Evolutionary conservation across 1,139 yeast genomes (phyloP), one percentile per base, ranked within the genome.

Genomic region (Sugiyamaella pinicola): DNA sequence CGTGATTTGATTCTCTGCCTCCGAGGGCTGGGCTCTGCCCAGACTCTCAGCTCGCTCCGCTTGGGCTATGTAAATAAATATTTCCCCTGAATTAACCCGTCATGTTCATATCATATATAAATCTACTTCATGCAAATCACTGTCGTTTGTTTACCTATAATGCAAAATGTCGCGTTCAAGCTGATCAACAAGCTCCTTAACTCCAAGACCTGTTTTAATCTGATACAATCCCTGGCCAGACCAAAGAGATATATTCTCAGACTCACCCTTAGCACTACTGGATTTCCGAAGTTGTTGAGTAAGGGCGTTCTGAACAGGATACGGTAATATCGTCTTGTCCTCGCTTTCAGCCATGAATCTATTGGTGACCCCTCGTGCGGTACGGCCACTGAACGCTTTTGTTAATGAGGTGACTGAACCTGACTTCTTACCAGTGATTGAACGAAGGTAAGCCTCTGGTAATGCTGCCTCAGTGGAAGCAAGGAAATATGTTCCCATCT

Each of bases 401-500:
- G 61, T 58, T n/a, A 58, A 38, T 21, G 44, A 39, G 6, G 61
- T 56, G 29, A 35, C 53, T 9, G 40, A 41, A 15, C 58, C 55
- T 6, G 45, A 33, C 12, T 51, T 17, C 15, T 47, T 45, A 3
- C 45, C 44, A 9, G 33, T 17, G 4, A 58, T 24, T 1, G 57
- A 57, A n/a, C 29, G 35, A 29, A 50, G 35, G 44, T 58, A 53
- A 33, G 57, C 52, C 13, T 48, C 44, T 10, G 55, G 31, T 10
- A 53, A 17, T 2, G 40, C 51, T 10, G 59, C 54, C 38, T 63
- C 65, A 12, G 51, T 49, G 29, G 58, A 47, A 15, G 55, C 54
- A 3, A 63, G 38, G 43, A 63, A 63, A 1, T 58, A 55, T 0
- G 67, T 63, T 8, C 67, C 81, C 53, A 76, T 33, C 55, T 74